phyloP scores from a whole-genome alignment of 1,284 basidiomycete genomes.

The Mycocalia duriaeana region DNA sequence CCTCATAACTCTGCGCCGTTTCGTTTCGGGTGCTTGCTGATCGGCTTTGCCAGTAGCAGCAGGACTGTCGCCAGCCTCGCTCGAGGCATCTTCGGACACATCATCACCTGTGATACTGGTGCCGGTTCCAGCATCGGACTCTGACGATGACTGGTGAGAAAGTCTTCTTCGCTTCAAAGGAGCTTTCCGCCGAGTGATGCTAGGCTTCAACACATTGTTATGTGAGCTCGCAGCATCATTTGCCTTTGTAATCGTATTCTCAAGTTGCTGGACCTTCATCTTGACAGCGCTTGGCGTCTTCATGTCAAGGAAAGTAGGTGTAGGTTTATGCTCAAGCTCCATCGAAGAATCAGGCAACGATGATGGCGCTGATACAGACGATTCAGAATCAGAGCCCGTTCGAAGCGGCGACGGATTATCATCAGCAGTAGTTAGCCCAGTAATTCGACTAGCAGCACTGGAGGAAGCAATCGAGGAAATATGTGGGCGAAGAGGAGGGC shows the following conservation, averaged over 20 bases:
- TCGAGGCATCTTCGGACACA: neutral
- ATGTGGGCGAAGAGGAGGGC: constrained; percentile 25
- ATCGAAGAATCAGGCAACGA: constrained; percentile 24
- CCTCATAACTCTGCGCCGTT: constrained; percentile 16
- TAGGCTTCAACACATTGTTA: neutral
- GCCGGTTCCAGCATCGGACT: neutral
- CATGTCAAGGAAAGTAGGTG: constrained; percentile 9
- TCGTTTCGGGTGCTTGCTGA: constrained; percentile 12
- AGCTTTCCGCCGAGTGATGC: neutral
- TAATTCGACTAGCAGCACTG: constrained; percentile 31
- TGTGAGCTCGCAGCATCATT: constrained; percentile 2
- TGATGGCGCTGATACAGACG: constrained; percentile 31
- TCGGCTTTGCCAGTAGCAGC: neutral
- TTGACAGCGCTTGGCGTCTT: no score
- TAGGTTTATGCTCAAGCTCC: constrained; percentile 30
- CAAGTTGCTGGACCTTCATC: constrained; percentile 16
- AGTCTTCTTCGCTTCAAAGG: neutral
- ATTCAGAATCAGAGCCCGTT: constrained; percentile 40
- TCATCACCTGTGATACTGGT: neutral
- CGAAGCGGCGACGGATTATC: constrained; percentile 40
- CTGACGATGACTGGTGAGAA: neutral
- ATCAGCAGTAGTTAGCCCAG: constrained; percentile 43
- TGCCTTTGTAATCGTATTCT: constrained; percentile 11
- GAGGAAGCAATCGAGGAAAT: constrained; percentile 22
- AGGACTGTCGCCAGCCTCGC: neutral